Conservation (phyloP, 257 asterid species). For the Plectranthus barbatus region DNA sequence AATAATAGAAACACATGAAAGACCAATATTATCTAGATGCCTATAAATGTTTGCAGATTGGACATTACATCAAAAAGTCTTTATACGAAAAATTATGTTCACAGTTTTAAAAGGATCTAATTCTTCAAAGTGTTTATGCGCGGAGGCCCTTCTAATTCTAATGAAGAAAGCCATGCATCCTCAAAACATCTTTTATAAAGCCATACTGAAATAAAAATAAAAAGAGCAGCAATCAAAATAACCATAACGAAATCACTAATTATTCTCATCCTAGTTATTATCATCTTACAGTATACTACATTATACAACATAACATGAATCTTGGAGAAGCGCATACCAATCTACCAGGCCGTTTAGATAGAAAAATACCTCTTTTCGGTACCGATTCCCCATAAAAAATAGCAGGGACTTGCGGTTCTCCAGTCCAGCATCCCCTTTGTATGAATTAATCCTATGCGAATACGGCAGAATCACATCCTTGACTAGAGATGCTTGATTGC, state of each 20-base stretch:
- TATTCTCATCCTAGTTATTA: neutral
- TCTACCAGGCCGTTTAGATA: neutral
- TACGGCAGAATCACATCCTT: slow-evolving; percentile 91
- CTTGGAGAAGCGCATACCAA: slow-evolving; percentile 4
- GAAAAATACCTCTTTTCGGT: slow-evolving; percentile 73
- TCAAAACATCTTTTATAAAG: too few species aligned
- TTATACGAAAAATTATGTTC: too few species aligned
- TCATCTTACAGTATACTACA: neutral
- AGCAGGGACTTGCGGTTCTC: slow-evolving; percentile 67
- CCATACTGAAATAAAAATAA: neutral
- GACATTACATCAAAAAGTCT: too few species aligned
- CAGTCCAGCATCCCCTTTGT: slow-evolving; percentile 65
- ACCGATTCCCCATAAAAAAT: slow-evolving; percentile 96
- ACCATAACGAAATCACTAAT: neutral
- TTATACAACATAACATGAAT: neutral
- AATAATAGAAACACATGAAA: too few species aligned
- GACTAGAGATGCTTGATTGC: slow-evolving; percentile 76
- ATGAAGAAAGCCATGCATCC: neutral
- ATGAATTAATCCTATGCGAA: slow-evolving; percentile 83
- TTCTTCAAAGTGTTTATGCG: too few species aligned
- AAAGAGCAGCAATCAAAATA: neutral
- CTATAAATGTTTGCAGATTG: too few species aligned
- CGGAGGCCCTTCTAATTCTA: neutral
- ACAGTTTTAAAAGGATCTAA: too few species aligned
- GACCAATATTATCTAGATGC: too few species aligned